Conservation (phyloP, 495 filamentous ascomycete genomes). For the Cenococcum geophilum region DNA sequence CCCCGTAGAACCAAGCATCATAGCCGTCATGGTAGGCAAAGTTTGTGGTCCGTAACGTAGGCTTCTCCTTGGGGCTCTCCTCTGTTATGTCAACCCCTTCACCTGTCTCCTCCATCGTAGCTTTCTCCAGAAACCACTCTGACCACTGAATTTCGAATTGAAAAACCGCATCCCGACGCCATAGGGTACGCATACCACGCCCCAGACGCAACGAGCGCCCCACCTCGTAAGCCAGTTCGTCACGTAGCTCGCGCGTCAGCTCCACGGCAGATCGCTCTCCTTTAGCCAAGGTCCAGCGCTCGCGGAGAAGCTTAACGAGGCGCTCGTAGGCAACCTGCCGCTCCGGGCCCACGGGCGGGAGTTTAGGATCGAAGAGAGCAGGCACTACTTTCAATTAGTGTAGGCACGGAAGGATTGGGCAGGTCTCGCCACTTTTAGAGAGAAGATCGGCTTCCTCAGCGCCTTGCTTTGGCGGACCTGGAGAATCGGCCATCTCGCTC, state of each 20-base stretch:
- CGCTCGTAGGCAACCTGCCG: constrained; percentile 25
- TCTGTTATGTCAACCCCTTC: neutral
- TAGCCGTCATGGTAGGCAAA: too few relatives aligned
- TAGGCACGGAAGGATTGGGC: neutral
- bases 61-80: neutral
- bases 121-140: constrained; percentile 19
- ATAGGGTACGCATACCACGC: constrained; percentile 8
- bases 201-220: neutral
- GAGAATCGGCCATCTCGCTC: too few relatives aligned
- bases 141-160: constrained; percentile 21
- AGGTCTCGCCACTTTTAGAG: neutral
- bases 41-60: too few relatives aligned
- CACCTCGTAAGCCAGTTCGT: constrained; percentile 8
- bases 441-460: neutral
- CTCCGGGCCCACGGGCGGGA: constrained; percentile 17
- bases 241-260: constrained; percentile 9
- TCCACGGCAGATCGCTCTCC: constrained; percentile 6
- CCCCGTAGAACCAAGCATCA: too few relatives aligned
- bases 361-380: constrained; percentile 14
- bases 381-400: constrained; percentile 15
- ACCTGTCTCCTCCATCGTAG: neutral
- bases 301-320: constrained; percentile 15
- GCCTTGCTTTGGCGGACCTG: neutral
- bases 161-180: constrained; percentile 25
- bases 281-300: constrained; percentile 14